Conservation (phyloP, 2,329 filamentous ascomycete species). For the Monilinia fructigena region DNA sequence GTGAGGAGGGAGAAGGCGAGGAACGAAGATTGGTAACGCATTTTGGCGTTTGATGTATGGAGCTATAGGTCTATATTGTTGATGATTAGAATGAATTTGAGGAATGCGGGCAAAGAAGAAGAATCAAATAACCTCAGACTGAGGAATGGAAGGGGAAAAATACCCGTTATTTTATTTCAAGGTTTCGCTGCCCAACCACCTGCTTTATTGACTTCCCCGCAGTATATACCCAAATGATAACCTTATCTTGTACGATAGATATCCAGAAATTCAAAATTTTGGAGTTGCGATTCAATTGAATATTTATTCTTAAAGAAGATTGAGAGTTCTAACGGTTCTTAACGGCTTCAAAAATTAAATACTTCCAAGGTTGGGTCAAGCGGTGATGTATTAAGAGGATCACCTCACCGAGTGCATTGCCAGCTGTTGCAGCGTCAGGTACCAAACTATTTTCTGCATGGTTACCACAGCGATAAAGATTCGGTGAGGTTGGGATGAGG, state of each 20-base stretch:
- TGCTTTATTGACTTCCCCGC: slow-evolving; percentile 11
- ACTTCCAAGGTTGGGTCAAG: not conserved
- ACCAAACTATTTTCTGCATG: not conserved
- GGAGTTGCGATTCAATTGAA: not conserved
- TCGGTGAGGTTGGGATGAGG: not conserved
- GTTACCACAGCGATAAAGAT: not conserved
- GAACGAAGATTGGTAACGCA: slow-evolving; percentile 15
- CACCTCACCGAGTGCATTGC: slow-evolving; percentile 3
- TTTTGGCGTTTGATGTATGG: not conserved
- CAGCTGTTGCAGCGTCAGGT: slow-evolving; percentile 4
- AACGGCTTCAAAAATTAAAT: not conserved
- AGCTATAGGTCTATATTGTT: not conserved
- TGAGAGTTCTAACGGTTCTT: too few species aligned
- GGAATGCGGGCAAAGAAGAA: slow-evolving; percentile 3
- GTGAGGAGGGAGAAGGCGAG: slow-evolving; percentile 17
- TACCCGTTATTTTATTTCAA: slow-evolving; percentile 13
- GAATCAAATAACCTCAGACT: not conserved
- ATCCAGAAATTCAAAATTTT: not conserved
- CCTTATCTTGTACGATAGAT: slow-evolving; percentile 1
- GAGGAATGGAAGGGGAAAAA: slow-evolving; percentile 8
- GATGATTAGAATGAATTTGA: slow-evolving; percentile 1
- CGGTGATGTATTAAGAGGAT: not conserved
- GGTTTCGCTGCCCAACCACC: slow-evolving; percentile 17
- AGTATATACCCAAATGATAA: not conserved
- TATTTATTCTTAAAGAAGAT: not conserved